phyloP scores from a whole-genome alignment of 345 rosid genomes.

The Gossypium bickii region DNA sequence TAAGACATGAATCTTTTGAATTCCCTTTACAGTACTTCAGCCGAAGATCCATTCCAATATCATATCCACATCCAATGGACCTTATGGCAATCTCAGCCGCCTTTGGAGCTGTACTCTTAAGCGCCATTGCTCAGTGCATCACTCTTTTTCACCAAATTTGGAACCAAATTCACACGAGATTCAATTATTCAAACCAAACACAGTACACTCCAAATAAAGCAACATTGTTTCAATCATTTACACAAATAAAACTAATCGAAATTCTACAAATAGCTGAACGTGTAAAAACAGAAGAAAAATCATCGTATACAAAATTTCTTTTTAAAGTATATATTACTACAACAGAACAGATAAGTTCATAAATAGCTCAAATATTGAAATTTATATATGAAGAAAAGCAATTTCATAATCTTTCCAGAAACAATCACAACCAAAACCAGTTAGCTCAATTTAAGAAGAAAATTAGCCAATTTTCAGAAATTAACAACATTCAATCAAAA shows the following conservation, averaged over 20 bases:
- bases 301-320: neutral
- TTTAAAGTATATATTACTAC: neutral
- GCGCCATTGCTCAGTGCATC: conserved; percentile 63
- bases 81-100: conserved; percentile 88
- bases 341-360: neutral
- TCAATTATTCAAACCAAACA: neutral
- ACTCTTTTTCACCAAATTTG: conserved; percentile 21
- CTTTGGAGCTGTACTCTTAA: conserved; percentile 55
- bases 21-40: conserved; percentile 76
- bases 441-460: conserved; percentile 10
- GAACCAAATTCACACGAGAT: conserved; percentile 20
- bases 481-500: conserved; percentile 1
- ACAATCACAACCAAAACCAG: neutral
- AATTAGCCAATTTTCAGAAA: neutral
- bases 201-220: neutral
- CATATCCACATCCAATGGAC: conserved; percentile 87
- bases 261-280: neutral
- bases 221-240: neutral
- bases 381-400: neutral
- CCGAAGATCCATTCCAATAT: conserved; percentile 65
- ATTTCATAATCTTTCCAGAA: neutral
- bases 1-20: conserved; percentile 44
- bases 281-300: neutral
- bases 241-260: neutral
- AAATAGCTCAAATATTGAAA: neutral